Evolutionary conservation across 2,329 filamentous ascomycete species (phyloP), one percentile per base, ranked within the genome.

Genomic region (Lecanicillium sp.): DNA sequence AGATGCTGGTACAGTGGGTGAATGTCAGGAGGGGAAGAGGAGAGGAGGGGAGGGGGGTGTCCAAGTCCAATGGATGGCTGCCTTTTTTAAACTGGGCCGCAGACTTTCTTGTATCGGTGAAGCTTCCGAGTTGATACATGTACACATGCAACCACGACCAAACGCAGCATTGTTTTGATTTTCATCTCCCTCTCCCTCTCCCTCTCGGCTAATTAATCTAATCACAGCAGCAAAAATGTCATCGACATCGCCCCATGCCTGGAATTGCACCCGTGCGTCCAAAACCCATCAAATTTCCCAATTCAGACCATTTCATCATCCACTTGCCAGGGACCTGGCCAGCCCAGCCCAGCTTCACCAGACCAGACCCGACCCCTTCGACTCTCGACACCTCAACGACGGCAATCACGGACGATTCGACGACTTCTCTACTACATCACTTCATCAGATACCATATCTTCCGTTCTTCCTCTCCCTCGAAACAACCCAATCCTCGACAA

Each of bases 211-310:
- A 37, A 7, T 21, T 38, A n/a, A 21, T 37, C 35, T 19, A 37
- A 12, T 12, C 5, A 37, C 14, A 14, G 35, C 19, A n/a, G n/a
- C n/a, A n/a, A n/a, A n/a, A n/a, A n/a, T n/a, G n/a, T n/a, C n/a
- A n/a, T n/a, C n/a, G n/a, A n/a, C n/a, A n/a, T n/a, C n/a, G n/a
- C n/a, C n/a, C n/a, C n/a, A n/a, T n/a, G n/a, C n/a, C n/a, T n/a
- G n/a, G n/a, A 37, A 10, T 37, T 37, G 35, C 14, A n/a, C 35
- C 5, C 30, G 35, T 37, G 19, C 15, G 15, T 37, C 35, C 26
- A 12, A 7, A 29, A 29, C 7, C 43, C 35, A 46, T 46, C 44
- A 46, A 46, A 46, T 46, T 40, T 46, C 44, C 44, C 36, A 39
- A 39, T 40, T 46, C 44, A n/a, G 24, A 33, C 27, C 36, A 46